Percentiles rank a stretch among this genome's conserved stretches.
Evolutionary conservation across 257 asterid species (phyloP).

Genomic region (Vinca minor): DNA sequence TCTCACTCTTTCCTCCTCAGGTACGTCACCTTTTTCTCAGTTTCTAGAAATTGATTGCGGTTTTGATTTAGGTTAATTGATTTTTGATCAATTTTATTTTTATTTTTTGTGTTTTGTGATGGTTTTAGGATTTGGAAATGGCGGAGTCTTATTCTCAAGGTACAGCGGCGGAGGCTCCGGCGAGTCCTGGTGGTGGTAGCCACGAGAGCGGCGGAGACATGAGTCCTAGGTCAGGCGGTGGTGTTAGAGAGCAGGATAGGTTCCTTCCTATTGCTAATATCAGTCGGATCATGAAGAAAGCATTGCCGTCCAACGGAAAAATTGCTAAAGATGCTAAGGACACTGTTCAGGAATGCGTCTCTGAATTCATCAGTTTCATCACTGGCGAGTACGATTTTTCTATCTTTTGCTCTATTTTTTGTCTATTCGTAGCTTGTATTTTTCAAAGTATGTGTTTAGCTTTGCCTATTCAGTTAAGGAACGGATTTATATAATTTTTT

Average conservation of each 20-base stretch:
- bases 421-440: neutral
- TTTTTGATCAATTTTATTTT: constrained; percentile 14
- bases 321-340: constrained; percentile 82
- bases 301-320: constrained; percentile 68
- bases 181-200: constrained; percentile 62
- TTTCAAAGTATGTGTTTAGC: neutral
- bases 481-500: neutral
- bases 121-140: constrained; percentile 33
- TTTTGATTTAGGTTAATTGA: constrained; percentile 8
- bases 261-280: constrained; percentile 73
- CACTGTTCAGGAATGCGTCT: constrained; percentile 80
- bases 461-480: neutral
- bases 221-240: constrained; percentile 54
- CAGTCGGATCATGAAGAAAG: constrained; percentile 80
- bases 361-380: constrained; percentile 79
- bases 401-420: neutral
- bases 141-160: constrained; percentile 45
- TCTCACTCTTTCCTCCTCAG: neutral
- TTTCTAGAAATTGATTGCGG: neutral
- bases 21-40: neutral
- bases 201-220: constrained; percentile 71
- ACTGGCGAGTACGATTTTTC: constrained; percentile 58
- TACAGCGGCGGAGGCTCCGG: constrained; percentile 31
- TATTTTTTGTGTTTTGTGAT: constrained; percentile 10
- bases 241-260: constrained; percentile 69